Evolutionary conservation across 345 rosid genomes (phyloP).

Genomic region (Brassica carinata): DNA sequence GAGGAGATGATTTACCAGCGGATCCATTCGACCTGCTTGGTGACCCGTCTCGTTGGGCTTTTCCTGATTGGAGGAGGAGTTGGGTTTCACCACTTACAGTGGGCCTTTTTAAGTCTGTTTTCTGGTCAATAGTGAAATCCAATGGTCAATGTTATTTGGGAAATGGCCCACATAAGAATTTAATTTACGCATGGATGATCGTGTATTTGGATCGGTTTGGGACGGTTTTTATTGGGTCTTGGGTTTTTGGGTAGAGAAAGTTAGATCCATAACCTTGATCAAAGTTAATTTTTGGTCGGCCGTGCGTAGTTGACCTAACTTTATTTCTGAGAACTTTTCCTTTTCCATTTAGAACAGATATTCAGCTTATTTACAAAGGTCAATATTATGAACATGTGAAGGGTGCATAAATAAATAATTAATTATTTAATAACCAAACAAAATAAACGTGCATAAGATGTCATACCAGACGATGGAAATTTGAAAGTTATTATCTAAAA

Average conservation of each 20-base stretch:
- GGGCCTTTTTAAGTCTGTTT: conserved; percentile 4
- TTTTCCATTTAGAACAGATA: not conserved
- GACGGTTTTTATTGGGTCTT: not conserved
- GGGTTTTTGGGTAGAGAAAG: not conserved
- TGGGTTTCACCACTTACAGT: not conserved
- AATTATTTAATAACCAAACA: conserved; percentile 10
- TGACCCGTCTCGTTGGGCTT: not conserved
- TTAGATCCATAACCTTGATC: not conserved
- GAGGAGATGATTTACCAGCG: not conserved
- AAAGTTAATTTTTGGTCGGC: not conserved
- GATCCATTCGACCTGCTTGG: not conserved
- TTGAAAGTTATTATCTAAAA: not conserved
- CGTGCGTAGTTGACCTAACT: not conserved
- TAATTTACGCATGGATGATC: not conserved
- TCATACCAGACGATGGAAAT: not conserved
- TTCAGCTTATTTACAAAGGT: not conserved
- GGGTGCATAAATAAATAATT: not conserved
- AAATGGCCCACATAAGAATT: not conserved
- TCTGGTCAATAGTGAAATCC: not conserved
- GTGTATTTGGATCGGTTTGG: not conserved
- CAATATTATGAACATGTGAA: not conserved
- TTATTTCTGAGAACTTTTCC: not conserved
- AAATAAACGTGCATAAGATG: conserved; percentile 24
- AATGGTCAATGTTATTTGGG: not conserved
- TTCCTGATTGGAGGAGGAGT: not conserved